Base-by-base conservation (phyloP, 257 asterid species). In the Solanum lycopersicoides region DNA sequence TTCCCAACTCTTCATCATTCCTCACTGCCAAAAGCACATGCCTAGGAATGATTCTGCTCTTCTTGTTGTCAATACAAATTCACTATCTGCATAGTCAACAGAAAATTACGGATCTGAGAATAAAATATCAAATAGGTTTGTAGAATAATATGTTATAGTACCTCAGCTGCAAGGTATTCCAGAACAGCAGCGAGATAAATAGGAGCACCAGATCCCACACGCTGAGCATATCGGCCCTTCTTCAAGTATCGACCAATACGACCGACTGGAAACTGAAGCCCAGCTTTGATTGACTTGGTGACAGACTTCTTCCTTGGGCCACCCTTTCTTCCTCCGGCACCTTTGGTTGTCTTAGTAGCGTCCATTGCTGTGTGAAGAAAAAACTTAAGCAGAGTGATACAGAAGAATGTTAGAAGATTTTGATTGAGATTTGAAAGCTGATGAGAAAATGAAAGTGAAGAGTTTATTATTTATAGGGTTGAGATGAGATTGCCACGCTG, bases 191-290 rank as follows among this genome's bases (percentile, higher is more conserved):
- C 93, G 84, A 92, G 72, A 60, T 89, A 92, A 35, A 92, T 60
- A 1, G 94, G 93, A 30, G 94, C 94, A 18, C 93, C 94, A 28
- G 23, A 20, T 20, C 93, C 94, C 13, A 85, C 83, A n/a, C 93
- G 92, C 88, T 91, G 91, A 4, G 94, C 93, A 34, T 92, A 92
- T 11, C 93, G 88, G 8, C 94, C 94, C 50, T 86, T 92, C 37
- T 90, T 92, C 69, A 92, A 83, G 53, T 86, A 91, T 0, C 94
- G 92, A 5, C 92, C 93, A 56, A 92, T 90, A 20, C 94, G 92
- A 23, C 94, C 92, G 6, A 92, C 94, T 0, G 94, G 94, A 32
- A 92, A 92, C 86, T 92, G 94, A 71, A 92, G 94, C 0, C 94
- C 94, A 15, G 93, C 94, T 85, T 90, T 92, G 47, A 90, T 87